Evolutionary conservation across 2,329 filamentous ascomycete species (phyloP), one percentile per base, ranked within the genome.

Genomic region (Trichoderma sp.): DNA sequence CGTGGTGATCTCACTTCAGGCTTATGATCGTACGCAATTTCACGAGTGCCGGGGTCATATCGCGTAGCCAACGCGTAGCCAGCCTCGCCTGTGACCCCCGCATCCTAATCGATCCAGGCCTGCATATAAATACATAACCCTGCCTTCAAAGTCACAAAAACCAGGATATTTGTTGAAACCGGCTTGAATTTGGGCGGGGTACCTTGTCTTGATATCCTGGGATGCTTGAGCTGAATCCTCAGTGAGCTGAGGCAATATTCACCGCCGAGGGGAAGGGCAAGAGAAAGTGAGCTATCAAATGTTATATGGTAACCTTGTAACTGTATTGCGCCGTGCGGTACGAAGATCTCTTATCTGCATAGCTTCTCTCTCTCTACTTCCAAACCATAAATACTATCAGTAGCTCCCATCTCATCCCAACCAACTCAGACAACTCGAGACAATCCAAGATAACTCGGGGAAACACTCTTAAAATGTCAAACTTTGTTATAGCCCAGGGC

Each of bases 381-480:
- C 41, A 11, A 21, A 24, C n/a, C 21, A 53, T 56, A 56, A 56
- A 56, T 3, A 56, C 50, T 24, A 7, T 24, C 50, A 9, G 11
- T 24, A 9, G 1, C 1, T 3, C 50, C 11, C 50, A 24, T 12
- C 21, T 24, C 50, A 6, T 24, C 21, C 11, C n/a, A 56, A 14
- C 9, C 1, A 1, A 1, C 1, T 11, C 21, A 56, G 50, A 56
- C 50, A 24, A 3, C 21, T 21, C 4, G 38, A 53, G 35, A 16
- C 6, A 38, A 3, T 0, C 0, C 14, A 38, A 1, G 35, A 38
- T 1, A 1, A 16, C 35, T 38, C 14, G 2, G 21, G 2, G 50
- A 56, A 56, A 0, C 50, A 21, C 50, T 24, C 5, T 56, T 4
- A 60, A 72, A 18, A 72, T 72, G 69, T 24, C 38, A 21, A 64